Conservation (phyloP, 345 rosid genomes). For the Murraya paniculata region DNA sequence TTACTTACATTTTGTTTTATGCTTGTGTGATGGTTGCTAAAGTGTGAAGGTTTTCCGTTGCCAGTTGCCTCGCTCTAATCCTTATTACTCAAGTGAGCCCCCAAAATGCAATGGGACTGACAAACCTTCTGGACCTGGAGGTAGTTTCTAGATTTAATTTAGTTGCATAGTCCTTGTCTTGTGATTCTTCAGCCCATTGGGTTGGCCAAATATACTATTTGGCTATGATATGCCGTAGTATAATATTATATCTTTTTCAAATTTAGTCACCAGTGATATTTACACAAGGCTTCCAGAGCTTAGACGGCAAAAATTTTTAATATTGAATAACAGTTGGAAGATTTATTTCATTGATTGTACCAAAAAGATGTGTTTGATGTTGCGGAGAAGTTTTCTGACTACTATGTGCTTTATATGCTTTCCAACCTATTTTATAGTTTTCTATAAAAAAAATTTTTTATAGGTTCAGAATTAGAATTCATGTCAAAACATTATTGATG, state of each 20-base stretch:
- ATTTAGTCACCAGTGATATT: neutral
- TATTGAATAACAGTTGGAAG: neutral
- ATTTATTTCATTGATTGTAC: neutral
- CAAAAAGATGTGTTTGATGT: neutral
- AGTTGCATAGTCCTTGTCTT: neutral
- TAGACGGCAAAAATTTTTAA: neutral
- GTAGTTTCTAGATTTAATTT: slow-evolving; percentile 32
- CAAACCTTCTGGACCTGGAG: slow-evolving; percentile 57
- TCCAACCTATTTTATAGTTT: neutral
- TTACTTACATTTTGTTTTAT: slow-evolving; percentile 11
- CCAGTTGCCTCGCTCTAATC: slow-evolving; percentile 68
- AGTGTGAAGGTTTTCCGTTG: slow-evolving; percentile 87
- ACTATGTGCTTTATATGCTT: neutral
- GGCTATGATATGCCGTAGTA: neutral
- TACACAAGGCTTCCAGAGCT: neutral
- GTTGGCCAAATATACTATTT: neutral
- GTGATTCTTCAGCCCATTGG: neutral
- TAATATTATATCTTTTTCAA: neutral
- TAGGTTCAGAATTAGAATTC: neutral
- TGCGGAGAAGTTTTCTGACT: neutral
- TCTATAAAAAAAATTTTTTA: too few species aligned
- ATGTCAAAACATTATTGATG: neutral
- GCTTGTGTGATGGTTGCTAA: slow-evolving; percentile 20
- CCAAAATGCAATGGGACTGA: slow-evolving; percentile 57
- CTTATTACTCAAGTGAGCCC: slow-evolving; percentile 71